phyloP scores from a whole-genome alignment of 352 stramenopile species.

The Ophiocytium majus region DNA sequence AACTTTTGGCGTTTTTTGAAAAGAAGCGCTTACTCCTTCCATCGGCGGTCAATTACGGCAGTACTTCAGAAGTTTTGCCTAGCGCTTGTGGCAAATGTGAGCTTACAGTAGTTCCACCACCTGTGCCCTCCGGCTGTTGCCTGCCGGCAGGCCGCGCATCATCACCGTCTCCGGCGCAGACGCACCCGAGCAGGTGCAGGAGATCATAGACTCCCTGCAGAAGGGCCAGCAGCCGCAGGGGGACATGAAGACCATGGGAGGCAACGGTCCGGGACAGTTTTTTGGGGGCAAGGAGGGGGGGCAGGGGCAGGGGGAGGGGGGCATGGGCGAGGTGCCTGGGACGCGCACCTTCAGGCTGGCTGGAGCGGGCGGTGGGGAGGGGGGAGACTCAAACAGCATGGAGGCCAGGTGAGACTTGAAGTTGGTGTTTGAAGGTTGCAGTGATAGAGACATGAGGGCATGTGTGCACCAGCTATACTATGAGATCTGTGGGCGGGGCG shows the following conservation, averaged over 20 bases:
- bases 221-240: neutral
- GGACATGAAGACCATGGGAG: neutral
- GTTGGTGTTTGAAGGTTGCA: neutral
- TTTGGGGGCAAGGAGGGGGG: neutral
- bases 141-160: neutral
- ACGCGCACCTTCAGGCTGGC: neutral
- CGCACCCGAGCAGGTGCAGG: neutral
- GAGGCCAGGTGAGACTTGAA: slow-evolving; percentile 2
- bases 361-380: neutral
- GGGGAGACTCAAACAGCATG: slow-evolving; percentile 6
- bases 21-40: no score
- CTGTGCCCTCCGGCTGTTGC: no score
- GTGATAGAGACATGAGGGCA: no score
- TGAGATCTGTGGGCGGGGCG: no score
- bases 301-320: neutral
- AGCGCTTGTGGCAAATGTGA: no score
- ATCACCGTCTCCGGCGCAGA: neutral
- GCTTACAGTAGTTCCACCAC: no score
- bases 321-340: neutral
- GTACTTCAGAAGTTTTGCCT: no score
- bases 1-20: no score
- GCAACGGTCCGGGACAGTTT: no score
- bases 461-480: no score
- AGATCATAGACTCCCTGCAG: neutral
- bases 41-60: no score